Percentiles rank a stretch among this genome's conserved stretches.
These are phyloP conservation scores for Escovopsis sp. DNA, from an alignment of 2,329 filamentous ascomycete species.

Conservation along the genomic window DNA sequence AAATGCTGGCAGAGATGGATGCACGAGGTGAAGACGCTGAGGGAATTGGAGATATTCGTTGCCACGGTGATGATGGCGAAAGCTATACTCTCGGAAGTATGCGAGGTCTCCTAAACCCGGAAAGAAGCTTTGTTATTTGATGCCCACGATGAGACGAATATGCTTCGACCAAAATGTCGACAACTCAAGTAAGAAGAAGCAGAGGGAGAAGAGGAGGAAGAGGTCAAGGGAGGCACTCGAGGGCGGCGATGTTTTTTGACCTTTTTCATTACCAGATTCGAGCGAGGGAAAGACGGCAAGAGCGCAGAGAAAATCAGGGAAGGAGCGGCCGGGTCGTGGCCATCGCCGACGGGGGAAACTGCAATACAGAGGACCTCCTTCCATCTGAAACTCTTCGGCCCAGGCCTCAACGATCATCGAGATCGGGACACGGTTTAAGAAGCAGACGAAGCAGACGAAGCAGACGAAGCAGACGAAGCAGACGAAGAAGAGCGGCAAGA, in stretches of 20 bases:
- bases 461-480: neutral
- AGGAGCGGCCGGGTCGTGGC: neutral
- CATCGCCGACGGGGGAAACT: neutral
- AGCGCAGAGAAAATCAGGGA: neutral
- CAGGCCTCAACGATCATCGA: too few relatives aligned
- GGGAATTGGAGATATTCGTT: neutral
- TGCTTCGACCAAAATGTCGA: too few relatives aligned
- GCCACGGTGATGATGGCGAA: slow-evolving; percentile 2
- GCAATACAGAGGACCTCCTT: too few relatives aligned
- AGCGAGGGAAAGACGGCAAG: too few relatives aligned
- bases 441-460: neutral
- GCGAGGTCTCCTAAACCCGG: slow-evolving; percentile 1
- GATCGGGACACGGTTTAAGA: too few relatives aligned
- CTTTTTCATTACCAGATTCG: too few relatives aligned
- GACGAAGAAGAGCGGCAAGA: too few relatives aligned
- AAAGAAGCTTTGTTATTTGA: neutral
- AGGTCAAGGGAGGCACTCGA: neutral
- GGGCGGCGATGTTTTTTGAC: too few relatives aligned
- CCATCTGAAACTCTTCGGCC: too few relatives aligned
- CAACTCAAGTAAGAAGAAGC: neutral
- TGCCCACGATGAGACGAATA: neutral
- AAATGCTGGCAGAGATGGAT: neutral
- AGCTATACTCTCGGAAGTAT: slow-evolving; percentile 4
- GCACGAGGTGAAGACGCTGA: slow-evolving; percentile 2
- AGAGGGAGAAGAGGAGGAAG: neutral